Conservation (phyloP, 2,329 filamentous ascomycete genomes). For the Graphilbum fragrans region DNA sequence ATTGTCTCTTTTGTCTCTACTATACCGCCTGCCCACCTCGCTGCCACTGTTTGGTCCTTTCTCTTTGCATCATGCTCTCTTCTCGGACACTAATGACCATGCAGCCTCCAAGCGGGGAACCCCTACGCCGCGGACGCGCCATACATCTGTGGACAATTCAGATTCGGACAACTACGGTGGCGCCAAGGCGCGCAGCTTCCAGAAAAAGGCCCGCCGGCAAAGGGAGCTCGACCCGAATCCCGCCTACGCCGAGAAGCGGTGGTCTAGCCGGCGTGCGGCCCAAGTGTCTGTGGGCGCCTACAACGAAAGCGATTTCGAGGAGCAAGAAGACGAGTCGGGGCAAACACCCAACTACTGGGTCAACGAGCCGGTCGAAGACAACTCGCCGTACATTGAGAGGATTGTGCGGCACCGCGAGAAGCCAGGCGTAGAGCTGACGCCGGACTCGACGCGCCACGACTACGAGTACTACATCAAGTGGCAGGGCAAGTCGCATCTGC, state of each 20-base stretch:
- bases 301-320: slow-evolving; percentile 54
- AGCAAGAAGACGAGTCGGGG: slow-evolving; percentile 55
- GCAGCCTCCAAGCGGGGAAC: slow-evolving; percentile 56
- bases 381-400: slow-evolving; percentile 76
- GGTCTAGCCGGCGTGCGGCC: slow-evolving; percentile 76
- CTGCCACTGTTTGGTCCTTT: no score
- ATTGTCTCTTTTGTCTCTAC: no score
- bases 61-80: neutral
- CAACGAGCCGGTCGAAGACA: slow-evolving; percentile 58
- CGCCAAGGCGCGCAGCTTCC: slow-evolving; percentile 53
- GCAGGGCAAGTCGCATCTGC: slow-evolving; percentile 89
- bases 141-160: slow-evolving; percentile 46
- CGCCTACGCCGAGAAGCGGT: slow-evolving; percentile 69
- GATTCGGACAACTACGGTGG: slow-evolving; percentile 72
- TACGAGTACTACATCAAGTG: slow-evolving; percentile 94
- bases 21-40: no score
- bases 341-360: slow-evolving; percentile 59
- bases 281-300: slow-evolving; percentile 54
- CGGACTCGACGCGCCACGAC: slow-evolving; percentile 54
- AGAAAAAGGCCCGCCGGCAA: slow-evolving; percentile 68
- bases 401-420: slow-evolving; percentile 78
- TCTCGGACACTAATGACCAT: slow-evolving; percentile 36
- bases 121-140: slow-evolving; percentile 32
- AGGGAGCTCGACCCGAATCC: slow-evolving; percentile 55
- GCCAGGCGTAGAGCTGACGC: slow-evolving; percentile 48